Percentiles rank a stretch among this genome's conserved stretches.
Conservation (phyloP, 352 stramenopile species). For the Phytophthora palmivora region DNA sequence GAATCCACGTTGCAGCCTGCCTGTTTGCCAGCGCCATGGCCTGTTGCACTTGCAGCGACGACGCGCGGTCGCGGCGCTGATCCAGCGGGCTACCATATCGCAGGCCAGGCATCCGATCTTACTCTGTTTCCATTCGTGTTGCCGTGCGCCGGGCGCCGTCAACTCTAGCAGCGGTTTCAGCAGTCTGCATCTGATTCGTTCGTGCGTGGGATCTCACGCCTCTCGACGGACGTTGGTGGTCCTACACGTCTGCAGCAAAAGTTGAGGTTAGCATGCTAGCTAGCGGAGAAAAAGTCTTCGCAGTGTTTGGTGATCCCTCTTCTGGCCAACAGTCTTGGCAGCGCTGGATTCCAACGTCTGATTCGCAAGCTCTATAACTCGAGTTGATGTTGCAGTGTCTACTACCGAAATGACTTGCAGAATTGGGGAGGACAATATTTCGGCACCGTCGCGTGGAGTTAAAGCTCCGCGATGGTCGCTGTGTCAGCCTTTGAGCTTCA, state of each 20-base stretch:
- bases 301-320: not conserved
- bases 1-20: slow-evolving; percentile 9
- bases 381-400: not conserved
- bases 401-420: not conserved
- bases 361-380: not conserved
- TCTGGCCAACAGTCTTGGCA: not conserved
- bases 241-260: not conserved
- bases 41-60: slow-evolving; percentile 3
- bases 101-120: no score
- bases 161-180: slow-evolving; percentile 18
- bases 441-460: not conserved
- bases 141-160: not conserved
- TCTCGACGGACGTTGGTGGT: not conserved
- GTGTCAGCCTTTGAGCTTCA: not conserved
- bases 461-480: not conserved
- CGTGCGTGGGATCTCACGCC: slow-evolving; percentile 5
- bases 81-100: no score
- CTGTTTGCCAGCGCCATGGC: slow-evolving; percentile 4
- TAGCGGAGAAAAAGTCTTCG: not conserved
- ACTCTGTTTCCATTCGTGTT: not conserved
- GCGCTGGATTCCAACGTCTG: not conserved
- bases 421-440: not conserved
- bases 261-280: not conserved
- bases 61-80: not conserved
- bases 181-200: slow-evolving; percentile 19